Evolutionary conservation across 1,284 basidiomycete species (phyloP), one percentile per base, ranked within the genome.

Genomic region (Marasmius fiardii): DNA sequence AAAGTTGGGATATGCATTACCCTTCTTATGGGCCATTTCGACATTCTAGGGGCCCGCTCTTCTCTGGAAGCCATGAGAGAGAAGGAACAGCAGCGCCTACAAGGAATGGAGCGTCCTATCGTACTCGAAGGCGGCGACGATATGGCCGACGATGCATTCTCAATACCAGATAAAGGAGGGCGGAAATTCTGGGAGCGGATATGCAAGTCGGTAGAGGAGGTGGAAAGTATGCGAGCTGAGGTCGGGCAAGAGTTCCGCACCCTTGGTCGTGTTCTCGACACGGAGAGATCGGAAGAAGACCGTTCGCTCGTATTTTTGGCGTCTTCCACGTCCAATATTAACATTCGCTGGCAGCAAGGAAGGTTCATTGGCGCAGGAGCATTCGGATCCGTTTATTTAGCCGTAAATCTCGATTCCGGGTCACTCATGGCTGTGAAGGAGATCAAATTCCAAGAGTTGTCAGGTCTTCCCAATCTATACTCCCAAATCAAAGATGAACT

Each of bases 381-480:
- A 8, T 98, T 98, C 68, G 95, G 95, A 20, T 93, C 90, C 11
- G 97, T 99, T n/a, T 99, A 99, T 70, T 82, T 94, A 43, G 97
- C 95, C 20, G 92, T 99, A 73, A 99, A 99, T 68, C 81, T 99
- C 57, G 97, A 99, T 69, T 91, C 93, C 1, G 95, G 96, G 51
- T 92, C 92, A 35, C 86, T 98, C 56, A 98, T 99, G 95, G 97
- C 97, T 3, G 97, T 99, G 67, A 99, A 99, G 75, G 97, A 99
- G 76, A 96, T 99, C 69, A 93, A 95, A 58, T 97, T 98, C 71
- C 95, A 98, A 68, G 97, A 99, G 72, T 73, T 95, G 52, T 81
- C 92, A 48, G 87, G 90, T 31, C 74, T 91, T 53, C 90, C 92
- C 6, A 90, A 85, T 59, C 75, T 95, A 20, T 92, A 95, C 74